Evolutionary conservation across 140 eudicot species (phyloP).

Genomic region (Cichorium intybus): DNA sequence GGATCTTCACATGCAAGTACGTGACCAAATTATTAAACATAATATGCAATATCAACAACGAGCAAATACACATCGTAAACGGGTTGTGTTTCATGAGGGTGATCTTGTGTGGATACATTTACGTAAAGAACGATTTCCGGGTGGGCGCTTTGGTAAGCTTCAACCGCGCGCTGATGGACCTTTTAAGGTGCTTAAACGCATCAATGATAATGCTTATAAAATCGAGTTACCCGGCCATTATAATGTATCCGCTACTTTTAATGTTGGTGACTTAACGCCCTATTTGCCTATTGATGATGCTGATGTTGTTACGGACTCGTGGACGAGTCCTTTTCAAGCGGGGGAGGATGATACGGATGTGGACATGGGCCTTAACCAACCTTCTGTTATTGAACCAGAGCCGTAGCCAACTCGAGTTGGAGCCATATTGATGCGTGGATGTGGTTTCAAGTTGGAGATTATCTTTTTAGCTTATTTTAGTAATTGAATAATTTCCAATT

Average conservation of each 20-base stretch:
- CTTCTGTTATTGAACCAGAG: not conserved
- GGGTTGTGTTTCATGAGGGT: not conserved
- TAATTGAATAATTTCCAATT: no score
- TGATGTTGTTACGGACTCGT: not conserved
- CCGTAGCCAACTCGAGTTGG: no score
- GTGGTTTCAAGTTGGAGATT: no score
- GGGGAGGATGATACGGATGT: constrained; percentile 5
- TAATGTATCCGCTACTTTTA: no score
- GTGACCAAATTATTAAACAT: not conserved
- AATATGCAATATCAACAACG: not conserved
- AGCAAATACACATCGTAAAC: not conserved
- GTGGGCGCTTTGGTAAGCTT: not conserved
- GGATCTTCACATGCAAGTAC: not conserved
- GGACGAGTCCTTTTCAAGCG: constrained; percentile 9
- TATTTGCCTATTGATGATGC: not conserved
- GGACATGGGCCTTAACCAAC: no score
- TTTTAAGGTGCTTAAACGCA: not conserved
- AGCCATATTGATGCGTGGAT: no score
- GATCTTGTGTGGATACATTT: not conserved
- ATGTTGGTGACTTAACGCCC: not conserved
- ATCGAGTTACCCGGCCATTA: no score
- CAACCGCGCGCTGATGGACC: not conserved
- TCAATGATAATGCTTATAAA: no score
- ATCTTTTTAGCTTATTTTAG: no score
- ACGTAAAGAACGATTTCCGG: not conserved